phyloP scores from a whole-genome alignment of 2,329 filamentous ascomycete genomes.

The Hypoxylon sp. region DNA sequence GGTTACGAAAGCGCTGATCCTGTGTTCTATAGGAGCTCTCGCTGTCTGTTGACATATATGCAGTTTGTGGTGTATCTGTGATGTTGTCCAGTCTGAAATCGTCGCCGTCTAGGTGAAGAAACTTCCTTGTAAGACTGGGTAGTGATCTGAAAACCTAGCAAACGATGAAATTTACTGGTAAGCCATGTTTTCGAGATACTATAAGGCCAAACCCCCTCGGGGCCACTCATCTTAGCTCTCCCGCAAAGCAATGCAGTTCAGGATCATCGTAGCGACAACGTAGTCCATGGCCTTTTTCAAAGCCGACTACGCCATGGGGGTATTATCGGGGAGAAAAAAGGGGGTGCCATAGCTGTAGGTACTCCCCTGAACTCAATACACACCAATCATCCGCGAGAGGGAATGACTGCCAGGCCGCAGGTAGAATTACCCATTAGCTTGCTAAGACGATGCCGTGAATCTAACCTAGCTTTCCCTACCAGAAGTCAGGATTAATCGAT shows the following conservation, averaged over 20 bases:
- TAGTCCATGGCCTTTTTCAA: not conserved
- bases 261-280: not conserved
- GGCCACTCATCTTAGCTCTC: not conserved
- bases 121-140: not conserved
- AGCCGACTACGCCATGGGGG: not conserved
- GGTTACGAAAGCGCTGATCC: no score
- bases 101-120: not conserved
- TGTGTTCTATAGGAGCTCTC: no score
- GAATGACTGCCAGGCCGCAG: not conserved
- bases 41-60: not conserved
- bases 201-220: not conserved
- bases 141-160: not conserved
- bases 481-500: no score
- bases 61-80: not conserved
- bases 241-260: constrained; percentile 3
- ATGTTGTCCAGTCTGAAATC: not conserved
- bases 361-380: not conserved
- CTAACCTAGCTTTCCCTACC: no score
- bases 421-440: not conserved
- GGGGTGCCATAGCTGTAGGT: not conserved
- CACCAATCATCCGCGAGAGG: no score
- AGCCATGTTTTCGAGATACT: constrained; percentile 7
- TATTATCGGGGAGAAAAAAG: not conserved
- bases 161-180: constrained; percentile 10
- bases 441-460: no score